A percentile compares a stretch with the other conserved stretches of the same genome.
Conservation (phyloP, 2,329 filamentous ascomycete genomes). For the Chaetothyriales sp. region DNA sequence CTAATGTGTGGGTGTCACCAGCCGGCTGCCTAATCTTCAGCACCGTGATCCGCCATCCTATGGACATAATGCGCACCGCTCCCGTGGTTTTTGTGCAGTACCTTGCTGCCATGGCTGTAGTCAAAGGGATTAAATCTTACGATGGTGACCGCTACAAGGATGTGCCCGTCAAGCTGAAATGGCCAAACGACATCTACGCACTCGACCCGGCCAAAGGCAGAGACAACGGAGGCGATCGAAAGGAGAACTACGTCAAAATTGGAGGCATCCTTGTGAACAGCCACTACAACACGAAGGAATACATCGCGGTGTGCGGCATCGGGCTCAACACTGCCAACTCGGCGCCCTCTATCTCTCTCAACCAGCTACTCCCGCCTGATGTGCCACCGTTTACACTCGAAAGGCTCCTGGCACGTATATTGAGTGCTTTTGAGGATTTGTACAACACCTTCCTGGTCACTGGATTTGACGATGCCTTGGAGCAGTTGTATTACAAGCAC, state of each 20-base stretch:
- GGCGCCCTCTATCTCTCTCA: constrained; percentile 73
- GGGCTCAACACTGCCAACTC: constrained; percentile 76
- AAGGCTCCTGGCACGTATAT: constrained; percentile 63
- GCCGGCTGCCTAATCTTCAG: constrained; percentile 77
- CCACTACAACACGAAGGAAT: constrained; percentile 58
- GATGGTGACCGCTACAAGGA: constrained; percentile 54
- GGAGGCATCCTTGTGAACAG: constrained; percentile 87
- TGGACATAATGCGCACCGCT: constrained; percentile 52
- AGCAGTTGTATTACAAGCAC: constrained; percentile 59
- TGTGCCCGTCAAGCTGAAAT: constrained; percentile 76
- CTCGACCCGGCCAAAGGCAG: constrained; percentile 37
- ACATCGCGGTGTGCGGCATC: constrained; percentile 72
- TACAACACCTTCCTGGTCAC: constrained; percentile 59
- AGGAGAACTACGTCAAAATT: constrained; percentile 60
- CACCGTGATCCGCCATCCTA: constrained; percentile 68
- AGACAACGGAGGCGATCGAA: constrained; percentile 8
- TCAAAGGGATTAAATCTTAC: constrained; percentile 69
- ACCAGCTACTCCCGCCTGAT: constrained; percentile 44
- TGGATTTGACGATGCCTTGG: constrained; percentile 61
- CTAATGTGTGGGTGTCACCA: constrained; percentile 89
- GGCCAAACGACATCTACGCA: constrained; percentile 89
- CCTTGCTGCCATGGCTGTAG: constrained; percentile 71
- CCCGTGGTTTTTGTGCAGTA: constrained; percentile 93
- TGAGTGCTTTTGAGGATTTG: constrained; percentile 61
- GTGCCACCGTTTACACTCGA: constrained; percentile 51